phyloP scores from a whole-genome alignment of 768 basidiomycete species.

The Asterophora parasitica region DNA sequence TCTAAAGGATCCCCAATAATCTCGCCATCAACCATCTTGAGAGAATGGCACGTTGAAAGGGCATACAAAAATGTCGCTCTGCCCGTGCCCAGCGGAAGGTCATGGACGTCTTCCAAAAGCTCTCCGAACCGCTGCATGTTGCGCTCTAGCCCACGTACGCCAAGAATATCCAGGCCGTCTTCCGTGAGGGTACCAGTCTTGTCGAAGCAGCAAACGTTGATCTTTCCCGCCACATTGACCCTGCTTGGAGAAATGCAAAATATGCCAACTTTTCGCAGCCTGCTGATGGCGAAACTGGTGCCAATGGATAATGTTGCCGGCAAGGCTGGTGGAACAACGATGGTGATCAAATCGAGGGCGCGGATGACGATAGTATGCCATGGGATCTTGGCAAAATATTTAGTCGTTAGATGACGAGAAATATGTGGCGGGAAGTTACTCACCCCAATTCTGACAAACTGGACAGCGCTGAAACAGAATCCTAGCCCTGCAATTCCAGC shows the following conservation, averaged over 20 bases:
- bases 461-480: conserved; percentile 86
- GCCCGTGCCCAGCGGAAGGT: conserved; percentile 66
- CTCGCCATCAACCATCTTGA: conserved; percentile 84
- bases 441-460: conserved; percentile 88
- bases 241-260: conserved; percentile 96
- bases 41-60: conserved; percentile 91
- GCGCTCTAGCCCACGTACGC: conserved; percentile 82
- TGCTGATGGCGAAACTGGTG: conserved; percentile 88
- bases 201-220: conserved; percentile 98
- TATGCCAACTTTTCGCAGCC: conserved; percentile 82
- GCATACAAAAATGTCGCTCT: conserved; percentile 89
- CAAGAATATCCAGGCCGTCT: conserved; percentile 95
- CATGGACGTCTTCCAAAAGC: conserved; percentile 79
- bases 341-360: conserved; percentile 91
- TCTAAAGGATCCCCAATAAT: conserved; percentile 95
- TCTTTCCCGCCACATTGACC: conserved; percentile 92
- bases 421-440: conserved; percentile 21
- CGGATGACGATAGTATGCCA: conserved; percentile 91
- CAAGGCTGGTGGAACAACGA: conserved; percentile 95
- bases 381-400: conserved; percentile 51
- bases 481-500: conserved; percentile 88
- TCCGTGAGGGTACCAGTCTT: conserved; percentile 99
- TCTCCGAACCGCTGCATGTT: conserved; percentile 80
- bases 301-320: conserved; percentile 97
- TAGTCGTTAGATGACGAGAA: not conserved